A percentile compares a stretch with the other conserved stretches of the same genome.
These are phyloP conservation scores for Solanum neorickii DNA, from an alignment of 257 asterid genomes.

Conservation along the genomic window DNA sequence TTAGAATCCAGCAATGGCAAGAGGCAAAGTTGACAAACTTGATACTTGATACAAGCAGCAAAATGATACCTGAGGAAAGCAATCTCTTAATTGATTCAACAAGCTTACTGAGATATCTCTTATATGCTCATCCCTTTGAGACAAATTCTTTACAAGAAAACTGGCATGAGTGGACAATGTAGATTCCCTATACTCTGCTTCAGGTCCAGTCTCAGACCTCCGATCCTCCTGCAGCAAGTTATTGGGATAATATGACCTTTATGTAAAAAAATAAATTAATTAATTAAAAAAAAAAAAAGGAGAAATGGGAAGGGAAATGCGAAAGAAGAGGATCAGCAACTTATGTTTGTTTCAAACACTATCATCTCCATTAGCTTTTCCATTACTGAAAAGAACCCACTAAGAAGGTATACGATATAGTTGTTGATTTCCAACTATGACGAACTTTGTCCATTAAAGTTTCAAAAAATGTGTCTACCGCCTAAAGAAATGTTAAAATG, in stretches of 20 bases:
- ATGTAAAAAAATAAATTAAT: neutral
- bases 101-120: conserved; percentile 74
- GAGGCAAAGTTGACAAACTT: conserved; percentile 8
- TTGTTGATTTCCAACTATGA: neutral
- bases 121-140: conserved; percentile 90
- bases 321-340: conserved; percentile 1
- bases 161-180: conserved; percentile 83
- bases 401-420: neutral
- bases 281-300: neutral
- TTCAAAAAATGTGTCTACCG: neutral
- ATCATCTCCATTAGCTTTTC: neutral
- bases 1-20: conserved; percentile 10
- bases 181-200: conserved; percentile 71
- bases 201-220: conserved; percentile 74
- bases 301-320: neutral
- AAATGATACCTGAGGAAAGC: conserved; percentile 75
- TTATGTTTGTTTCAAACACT: neutral
- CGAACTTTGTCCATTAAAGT: neutral
- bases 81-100: conserved; percentile 84
- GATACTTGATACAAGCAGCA: neutral
- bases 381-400: neutral
- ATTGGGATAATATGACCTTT: conserved; percentile 15
- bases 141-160: conserved; percentile 83
- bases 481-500: neutral
- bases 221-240: conserved; percentile 65